phyloP scores from a whole-genome alignment of 768 basidiomycete species.

The Leccinellum luteum region DNA sequence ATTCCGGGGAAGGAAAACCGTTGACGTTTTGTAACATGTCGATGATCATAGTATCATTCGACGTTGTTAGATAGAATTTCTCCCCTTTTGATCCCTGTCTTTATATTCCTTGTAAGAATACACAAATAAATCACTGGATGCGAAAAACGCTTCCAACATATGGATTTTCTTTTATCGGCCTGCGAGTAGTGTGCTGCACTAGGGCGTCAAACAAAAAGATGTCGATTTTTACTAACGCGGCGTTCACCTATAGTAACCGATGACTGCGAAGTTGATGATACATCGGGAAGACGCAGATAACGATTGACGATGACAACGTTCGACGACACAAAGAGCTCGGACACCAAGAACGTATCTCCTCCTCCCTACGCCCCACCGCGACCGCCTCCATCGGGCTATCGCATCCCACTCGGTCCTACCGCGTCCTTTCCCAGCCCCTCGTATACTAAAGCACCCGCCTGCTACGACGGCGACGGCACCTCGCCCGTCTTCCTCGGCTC shows the following conservation, averaged over 20 bases:
- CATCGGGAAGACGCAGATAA: no score
- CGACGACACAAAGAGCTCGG: constrained; percentile 9
- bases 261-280: no score
- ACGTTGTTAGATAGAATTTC: constrained; percentile 23
- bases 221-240: no score
- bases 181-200: no score
- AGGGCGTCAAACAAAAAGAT: neutral
- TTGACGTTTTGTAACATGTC: constrained; percentile 9
- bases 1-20: constrained; percentile 16
- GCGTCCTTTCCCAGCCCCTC: constrained; percentile 38
- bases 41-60: constrained; percentile 5
- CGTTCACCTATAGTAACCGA: no score
- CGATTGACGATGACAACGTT: constrained; percentile 9
- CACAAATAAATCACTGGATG: neutral
- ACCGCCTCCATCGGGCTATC: constrained; percentile 64
- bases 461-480: constrained; percentile 52
- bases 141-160: neutral
- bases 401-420: constrained; percentile 49
- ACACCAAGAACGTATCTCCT: constrained; percentile 13
- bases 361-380: constrained; percentile 17
- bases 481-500: constrained; percentile 72
- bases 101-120: no score
- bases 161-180: no score
- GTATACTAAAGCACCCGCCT: constrained; percentile 49
- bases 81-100: no score